These are phyloP conservation scores for Zancudomyces culisetae DNA, from an alignment of 371 early-diverging fungal species.

Conservation along the genomic window DNA sequence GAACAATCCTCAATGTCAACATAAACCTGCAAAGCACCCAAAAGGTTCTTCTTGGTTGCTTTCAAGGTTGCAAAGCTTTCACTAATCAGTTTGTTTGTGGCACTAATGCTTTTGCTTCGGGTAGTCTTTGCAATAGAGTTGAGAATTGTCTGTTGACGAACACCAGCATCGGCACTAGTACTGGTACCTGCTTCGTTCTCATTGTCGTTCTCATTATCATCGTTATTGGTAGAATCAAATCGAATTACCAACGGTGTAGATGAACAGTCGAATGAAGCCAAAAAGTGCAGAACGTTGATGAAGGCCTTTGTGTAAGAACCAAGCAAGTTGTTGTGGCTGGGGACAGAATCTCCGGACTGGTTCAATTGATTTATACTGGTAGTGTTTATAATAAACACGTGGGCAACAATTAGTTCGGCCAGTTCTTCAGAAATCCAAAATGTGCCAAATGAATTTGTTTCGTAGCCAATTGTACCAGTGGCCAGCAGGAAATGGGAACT, in stretches of 20 bases:
- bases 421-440: slow-evolving; percentile 39
- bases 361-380: too few species aligned
- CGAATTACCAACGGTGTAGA: slow-evolving; percentile 46
- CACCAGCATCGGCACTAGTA: background rate
- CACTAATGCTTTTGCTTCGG: background rate
- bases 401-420: slow-evolving; percentile 27
- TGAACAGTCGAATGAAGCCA: background rate
- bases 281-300: background rate
- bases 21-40: too few species aligned
- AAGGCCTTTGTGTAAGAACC: background rate
- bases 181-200: too few species aligned
- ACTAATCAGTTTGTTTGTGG: background rate
- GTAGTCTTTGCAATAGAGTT: background rate
- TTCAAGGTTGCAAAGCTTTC: too few species aligned
- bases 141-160: background rate
- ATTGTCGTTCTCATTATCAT: too few species aligned
- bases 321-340: background rate
- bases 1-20: too few species aligned
- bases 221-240: slow-evolving; percentile 19
- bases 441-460: background rate
- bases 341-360: too few species aligned
- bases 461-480: background rate
- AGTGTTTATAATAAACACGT: slow-evolving; percentile 9
- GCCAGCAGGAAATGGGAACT: slow-evolving; percentile 45
- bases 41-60: too few species aligned